These are phyloP conservation scores for Talaromyces trachyspermus DNA, from an alignment of 495 filamentous ascomycete genomes.

Conservation along the genomic window DNA sequence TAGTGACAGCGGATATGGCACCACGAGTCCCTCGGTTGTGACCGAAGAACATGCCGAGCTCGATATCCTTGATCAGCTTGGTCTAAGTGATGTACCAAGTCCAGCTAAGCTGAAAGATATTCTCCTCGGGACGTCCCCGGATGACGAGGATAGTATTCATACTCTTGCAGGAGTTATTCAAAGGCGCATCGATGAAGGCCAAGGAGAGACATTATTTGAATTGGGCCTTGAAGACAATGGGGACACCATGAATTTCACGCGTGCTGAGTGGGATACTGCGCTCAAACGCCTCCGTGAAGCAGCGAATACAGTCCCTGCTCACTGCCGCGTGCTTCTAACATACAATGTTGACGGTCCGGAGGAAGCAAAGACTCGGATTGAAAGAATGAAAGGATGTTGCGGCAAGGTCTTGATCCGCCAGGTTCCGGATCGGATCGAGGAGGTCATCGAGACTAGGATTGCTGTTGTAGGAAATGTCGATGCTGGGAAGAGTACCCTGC, in stretches of 20 bases:
- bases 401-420: constrained; percentile 82
- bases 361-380: constrained; percentile 53
- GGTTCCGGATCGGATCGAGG: constrained; percentile 64
- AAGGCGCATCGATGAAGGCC: constrained; percentile 69
- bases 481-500: constrained; percentile 93
- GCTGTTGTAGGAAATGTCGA: constrained; percentile 98
- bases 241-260: constrained; percentile 78
- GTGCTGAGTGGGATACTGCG: constrained; percentile 73
- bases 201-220: constrained; percentile 88
- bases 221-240: constrained; percentile 87
- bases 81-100: constrained; percentile 68
- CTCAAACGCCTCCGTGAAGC: constrained; percentile 58
- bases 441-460: constrained; percentile 92
- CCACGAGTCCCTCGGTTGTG: constrained; percentile 27
- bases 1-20: constrained; percentile 39
- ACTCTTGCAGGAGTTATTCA: constrained; percentile 55
- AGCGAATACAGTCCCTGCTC: constrained; percentile 58
- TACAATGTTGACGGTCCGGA: constrained; percentile 78
- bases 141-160: constrained; percentile 51
- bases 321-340: constrained; percentile 74
- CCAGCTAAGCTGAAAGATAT: constrained; percentile 67
- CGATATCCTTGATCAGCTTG: constrained; percentile 81
- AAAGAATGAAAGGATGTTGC: constrained; percentile 62
- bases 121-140: constrained; percentile 55
- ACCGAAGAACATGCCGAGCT: constrained; percentile 81